Conservation (phyloP, 176 grass and related monocot species). For the Hsuehochloa calcarea region DNA sequence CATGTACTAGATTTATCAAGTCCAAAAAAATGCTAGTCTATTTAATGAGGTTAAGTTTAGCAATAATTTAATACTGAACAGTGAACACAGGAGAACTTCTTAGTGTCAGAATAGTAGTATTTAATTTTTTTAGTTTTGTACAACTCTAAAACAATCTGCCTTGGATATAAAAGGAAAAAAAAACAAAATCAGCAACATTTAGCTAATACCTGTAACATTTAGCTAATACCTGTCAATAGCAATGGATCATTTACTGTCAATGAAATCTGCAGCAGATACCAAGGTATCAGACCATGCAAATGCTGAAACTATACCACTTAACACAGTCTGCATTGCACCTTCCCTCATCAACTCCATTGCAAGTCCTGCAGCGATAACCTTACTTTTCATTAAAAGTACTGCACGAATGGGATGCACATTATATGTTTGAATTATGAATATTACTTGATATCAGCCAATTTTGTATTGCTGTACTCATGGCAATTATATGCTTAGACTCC, state of each 20-base stretch:
- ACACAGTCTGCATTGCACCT: constrained; percentile 89
- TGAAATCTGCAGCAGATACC: constrained; percentile 81
- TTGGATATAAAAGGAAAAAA: neutral
- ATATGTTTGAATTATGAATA: constrained; percentile 13
- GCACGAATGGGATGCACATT: neutral
- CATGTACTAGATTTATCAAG: constrained; percentile 7
- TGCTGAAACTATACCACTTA: constrained; percentile 72
- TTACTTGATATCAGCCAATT: constrained; percentile 96
- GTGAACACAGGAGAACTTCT: neutral
- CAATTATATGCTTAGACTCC: constrained; percentile 87
- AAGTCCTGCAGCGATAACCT: constrained; percentile 48
- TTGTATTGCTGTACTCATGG: constrained; percentile 78
- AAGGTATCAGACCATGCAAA: constrained; percentile 84
- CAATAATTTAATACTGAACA: neutral
- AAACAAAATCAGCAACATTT: neutral
- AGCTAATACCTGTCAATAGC: constrained; percentile 82
- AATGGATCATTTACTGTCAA: constrained; percentile 91
- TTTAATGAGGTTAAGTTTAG: neutral
- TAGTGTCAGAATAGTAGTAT: neutral
- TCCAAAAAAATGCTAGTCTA: neutral
- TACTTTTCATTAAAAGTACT: constrained; percentile 22
- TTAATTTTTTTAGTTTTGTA: constrained; percentile 4
- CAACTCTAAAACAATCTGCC: neutral
- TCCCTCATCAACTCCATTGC: constrained; percentile 79
- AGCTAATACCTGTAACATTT: neutral